These are phyloP conservation scores for Casuarina equisetifolia DNA, from an alignment of 306 rosid genomes.

Conservation along the genomic window DNA sequence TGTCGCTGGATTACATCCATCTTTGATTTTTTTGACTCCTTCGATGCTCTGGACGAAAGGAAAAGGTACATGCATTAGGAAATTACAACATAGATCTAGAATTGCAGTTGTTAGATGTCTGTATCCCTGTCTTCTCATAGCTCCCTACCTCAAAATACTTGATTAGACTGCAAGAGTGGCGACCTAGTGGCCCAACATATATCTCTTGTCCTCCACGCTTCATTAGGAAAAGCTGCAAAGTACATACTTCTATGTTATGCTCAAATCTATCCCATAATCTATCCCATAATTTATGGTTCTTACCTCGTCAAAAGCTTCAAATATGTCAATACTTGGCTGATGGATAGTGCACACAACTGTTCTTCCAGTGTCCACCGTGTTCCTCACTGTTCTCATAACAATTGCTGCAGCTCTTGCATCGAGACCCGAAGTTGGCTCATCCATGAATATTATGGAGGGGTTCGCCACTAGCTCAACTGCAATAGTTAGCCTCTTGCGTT, in stretches of 20 bases:
- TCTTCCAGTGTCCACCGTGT: constrained; percentile 88
- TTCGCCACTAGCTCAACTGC: constrained; percentile 89
- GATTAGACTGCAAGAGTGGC: constrained; percentile 52
- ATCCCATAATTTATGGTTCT: background rate
- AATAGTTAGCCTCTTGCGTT: constrained; percentile 80
- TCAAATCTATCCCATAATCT: background rate
- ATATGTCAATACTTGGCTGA: constrained; percentile 89
- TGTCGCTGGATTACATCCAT: constrained; percentile 88
- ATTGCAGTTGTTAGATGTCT: no score
- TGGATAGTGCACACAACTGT: constrained; percentile 95
- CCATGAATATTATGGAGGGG: constrained; percentile 93
- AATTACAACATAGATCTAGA: no score
- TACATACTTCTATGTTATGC: background rate
- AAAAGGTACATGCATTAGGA: background rate
- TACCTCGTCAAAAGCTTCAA: constrained; percentile 78
- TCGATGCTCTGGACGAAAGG: no score
- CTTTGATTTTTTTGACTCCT: constrained; percentile 64
- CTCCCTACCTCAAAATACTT: constrained; percentile 60
- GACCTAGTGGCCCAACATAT: constrained; percentile 70
- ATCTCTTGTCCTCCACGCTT: constrained; percentile 40
- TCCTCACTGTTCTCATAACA: constrained; percentile 89
- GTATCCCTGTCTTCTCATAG: no score
- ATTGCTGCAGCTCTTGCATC: constrained; percentile 97
- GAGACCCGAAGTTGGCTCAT: constrained; percentile 92
- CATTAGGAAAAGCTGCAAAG: constrained; percentile 34